These are phyloP conservation scores for Dipteronia sinensis DNA, from an alignment of 345 rosid genomes.

Conservation along the genomic window DNA sequence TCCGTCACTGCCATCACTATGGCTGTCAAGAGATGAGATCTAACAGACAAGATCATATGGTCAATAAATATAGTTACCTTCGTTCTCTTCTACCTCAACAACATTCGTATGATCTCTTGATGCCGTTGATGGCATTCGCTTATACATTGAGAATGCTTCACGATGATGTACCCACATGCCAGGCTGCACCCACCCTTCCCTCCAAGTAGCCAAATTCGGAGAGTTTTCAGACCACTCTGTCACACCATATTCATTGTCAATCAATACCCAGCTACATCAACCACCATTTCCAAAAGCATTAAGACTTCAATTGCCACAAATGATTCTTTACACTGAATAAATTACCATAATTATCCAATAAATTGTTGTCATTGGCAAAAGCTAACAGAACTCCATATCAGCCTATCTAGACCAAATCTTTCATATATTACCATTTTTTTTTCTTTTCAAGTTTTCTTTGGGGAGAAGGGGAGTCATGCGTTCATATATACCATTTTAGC, in stretches of 20 bases:
- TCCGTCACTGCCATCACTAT: conserved; percentile 9
- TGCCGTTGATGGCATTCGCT: conserved; percentile 73
- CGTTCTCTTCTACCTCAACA: conserved; percentile 59
- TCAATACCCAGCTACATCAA: background rate
- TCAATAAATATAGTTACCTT: conserved; percentile 45
- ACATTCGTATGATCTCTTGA: conserved; percentile 54
- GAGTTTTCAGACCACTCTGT: background rate
- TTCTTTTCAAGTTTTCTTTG: no score
- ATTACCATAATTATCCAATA: background rate
- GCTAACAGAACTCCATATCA: background rate
- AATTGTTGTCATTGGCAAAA: background rate
- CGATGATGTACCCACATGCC: conserved; percentile 70
- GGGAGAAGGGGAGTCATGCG: background rate
- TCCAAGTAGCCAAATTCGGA: conserved; percentile 21
- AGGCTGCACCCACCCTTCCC: conserved; percentile 19
- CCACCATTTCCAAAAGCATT: background rate
- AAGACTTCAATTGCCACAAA: background rate
- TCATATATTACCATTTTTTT: background rate
- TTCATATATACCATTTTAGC: background rate
- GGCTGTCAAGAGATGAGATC: background rate
- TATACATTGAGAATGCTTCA: conserved; percentile 58
- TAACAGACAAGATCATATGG: conserved; percentile 12
- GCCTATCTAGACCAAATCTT: background rate
- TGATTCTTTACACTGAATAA: background rate
- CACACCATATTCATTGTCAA: background rate